These are phyloP conservation scores for Tardiomyces digboiensis DNA, from an alignment of 1,139 yeast species.

Conservation along the genomic window DNA sequence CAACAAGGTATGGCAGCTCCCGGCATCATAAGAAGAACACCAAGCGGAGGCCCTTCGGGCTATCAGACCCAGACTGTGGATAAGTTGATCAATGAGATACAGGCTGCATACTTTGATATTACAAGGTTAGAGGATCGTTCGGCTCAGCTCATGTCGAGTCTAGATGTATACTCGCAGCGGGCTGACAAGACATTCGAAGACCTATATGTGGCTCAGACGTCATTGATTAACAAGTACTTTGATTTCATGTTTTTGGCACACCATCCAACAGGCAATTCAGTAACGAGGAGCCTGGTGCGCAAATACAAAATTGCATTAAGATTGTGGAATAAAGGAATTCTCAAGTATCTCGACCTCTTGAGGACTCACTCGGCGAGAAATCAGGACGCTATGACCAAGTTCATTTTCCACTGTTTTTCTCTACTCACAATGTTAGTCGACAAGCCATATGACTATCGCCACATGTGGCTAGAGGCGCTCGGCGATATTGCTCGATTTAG, in stretches of 20 bases:
- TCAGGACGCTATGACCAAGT: slow-evolving; percentile 16
- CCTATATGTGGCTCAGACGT: slow-evolving; percentile 14
- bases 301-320: slow-evolving; percentile 23
- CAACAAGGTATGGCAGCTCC: no score
- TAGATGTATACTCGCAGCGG: neutral
- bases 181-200: slow-evolving; percentile 11
- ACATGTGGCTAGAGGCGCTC: slow-evolving; percentile 25
- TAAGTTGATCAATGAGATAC: slow-evolving; percentile 14
- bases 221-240: slow-evolving; percentile 19
- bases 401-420: slow-evolving; percentile 19
- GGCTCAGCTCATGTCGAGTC: neutral
- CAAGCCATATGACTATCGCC: slow-evolving; percentile 21
- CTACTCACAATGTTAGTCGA: slow-evolving; percentile 22
- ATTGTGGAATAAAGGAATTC: slow-evolving; percentile 26
- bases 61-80: slow-evolving; percentile 11
- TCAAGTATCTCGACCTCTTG: slow-evolving; percentile 20
- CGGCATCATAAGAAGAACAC: no score
- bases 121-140: slow-evolving; percentile 14
- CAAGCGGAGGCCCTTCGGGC: neutral
- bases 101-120: slow-evolving; percentile 17
- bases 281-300: slow-evolving; percentile 16
- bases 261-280: slow-evolving; percentile 18
- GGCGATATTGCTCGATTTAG: slow-evolving; percentile 26
- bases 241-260: slow-evolving; percentile 21
- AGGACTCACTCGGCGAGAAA: slow-evolving; percentile 17